Percentiles rank a stretch among this genome's conserved stretches.
phyloP scores from a whole-genome alignment of 108 stramenopile genomes.

The Tribonema minus region DNA sequence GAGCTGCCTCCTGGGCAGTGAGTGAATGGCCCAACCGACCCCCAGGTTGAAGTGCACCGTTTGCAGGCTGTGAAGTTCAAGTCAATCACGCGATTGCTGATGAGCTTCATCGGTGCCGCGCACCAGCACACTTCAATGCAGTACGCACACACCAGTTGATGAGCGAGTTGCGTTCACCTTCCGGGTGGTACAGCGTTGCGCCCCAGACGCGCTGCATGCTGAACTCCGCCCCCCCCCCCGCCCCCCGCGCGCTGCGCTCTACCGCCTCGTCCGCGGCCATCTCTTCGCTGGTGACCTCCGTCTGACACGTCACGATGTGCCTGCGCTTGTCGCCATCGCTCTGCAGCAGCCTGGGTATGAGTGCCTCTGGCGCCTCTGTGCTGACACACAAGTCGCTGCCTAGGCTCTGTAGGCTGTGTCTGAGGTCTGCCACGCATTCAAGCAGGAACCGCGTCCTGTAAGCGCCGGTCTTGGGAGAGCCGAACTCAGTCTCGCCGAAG shows the following conservation, averaged over 20 bases:
- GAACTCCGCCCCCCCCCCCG: not conserved
- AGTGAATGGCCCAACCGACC: too few species aligned
- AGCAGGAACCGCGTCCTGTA: constrained; percentile 9
- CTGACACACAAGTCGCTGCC: not conserved
- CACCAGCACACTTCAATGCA: too few species aligned
- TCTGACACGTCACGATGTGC: not conserved
- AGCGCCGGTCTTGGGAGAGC: not conserved
- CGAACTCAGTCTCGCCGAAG: not conserved
- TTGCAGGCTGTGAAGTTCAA: too few species aligned
- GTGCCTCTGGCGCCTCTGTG: not conserved
- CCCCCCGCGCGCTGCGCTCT: not conserved
- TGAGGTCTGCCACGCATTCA: not conserved
- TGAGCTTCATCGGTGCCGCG: too few species aligned
- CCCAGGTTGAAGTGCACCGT: too few species aligned
- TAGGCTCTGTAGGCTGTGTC: not conserved
- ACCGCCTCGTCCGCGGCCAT: not conserved
- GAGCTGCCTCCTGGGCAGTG: too few species aligned
- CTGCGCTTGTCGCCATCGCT: not conserved
- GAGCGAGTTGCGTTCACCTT: too few species aligned
- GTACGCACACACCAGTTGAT: too few species aligned
- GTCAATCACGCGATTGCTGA: too few species aligned
- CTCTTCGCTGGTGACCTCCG: not conserved
- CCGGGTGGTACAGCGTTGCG: not conserved
- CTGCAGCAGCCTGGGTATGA: not conserved
- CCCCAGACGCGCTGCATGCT: not conserved